Base-by-base conservation (phyloP, 1,139 yeast genomes). In the Yamadazyma sp. region DNA sequence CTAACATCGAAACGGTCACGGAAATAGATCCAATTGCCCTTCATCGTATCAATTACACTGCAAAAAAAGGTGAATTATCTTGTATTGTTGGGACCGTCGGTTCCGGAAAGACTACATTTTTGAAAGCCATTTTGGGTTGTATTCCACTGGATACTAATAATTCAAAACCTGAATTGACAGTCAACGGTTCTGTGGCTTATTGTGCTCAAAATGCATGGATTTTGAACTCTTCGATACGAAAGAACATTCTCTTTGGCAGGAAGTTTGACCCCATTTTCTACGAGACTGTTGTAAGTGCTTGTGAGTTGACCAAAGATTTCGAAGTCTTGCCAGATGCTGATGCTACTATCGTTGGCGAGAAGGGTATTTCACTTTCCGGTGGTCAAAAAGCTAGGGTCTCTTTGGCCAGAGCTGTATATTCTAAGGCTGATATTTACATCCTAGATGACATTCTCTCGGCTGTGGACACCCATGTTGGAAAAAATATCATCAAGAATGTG, bases 71-170 rank as follows among this genome's bases (percentile, higher is more conserved):
- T n/a, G 75, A 77, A 39, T 64, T 87, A 33, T 70, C 83, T 2
- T 84, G 95, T 60, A 65, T 87, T 37, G 82, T 85, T 30, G 96
- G 96, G 10, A 72, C 75, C 49, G 94, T 87, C 27, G 95, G 95
- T 6, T 56, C 87, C n/a, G 95, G 95, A 38, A 87, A 87, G 53
- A 73, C 91, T 0, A 81, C 92, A 0, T 64, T 87, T 31, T 58
- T 86, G 27, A 75, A 77, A 50, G 70, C 85, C 7, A 51, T 86
- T 4, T 60, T 84, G 27, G 91, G 94, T 2, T 83, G 79, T 42
- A 48, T 66, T 29, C 62, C 64, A 12, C 39, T 56, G 6, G 45
- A 48, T 27, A 16, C 37, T 4, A 34, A 27, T 5, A 23, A 11
- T 2, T 17, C 35, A 1, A 39, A 38, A 5, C 37, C 50, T 10